Evolutionary conservation across 163 green algal species (phyloP).

Genomic region (Scenedesmus sp.): DNA sequence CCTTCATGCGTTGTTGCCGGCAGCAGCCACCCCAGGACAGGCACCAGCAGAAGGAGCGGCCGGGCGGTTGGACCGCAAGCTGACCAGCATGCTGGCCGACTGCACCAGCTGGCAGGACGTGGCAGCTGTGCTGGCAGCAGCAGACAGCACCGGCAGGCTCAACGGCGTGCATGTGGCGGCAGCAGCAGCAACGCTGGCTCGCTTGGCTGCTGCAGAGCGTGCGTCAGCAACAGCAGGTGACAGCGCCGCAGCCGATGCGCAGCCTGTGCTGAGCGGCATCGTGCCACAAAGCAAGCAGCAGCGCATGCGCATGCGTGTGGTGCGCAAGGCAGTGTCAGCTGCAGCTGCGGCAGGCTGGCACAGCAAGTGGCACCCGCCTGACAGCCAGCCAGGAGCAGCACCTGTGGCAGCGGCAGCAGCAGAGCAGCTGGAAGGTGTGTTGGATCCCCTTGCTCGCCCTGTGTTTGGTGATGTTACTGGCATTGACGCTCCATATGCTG

Average conservation of each 20-base stretch:
- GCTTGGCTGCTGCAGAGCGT: constrained; percentile 18
- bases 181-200: constrained; percentile 25
- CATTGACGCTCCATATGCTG: neutral
- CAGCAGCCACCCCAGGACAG: neutral
- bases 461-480: neutral
- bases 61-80: constrained; percentile 25
- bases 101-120: constrained; percentile 30
- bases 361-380: constrained; percentile 19
- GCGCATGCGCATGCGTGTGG: neutral
- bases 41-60: neutral
- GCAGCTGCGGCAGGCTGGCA: neutral
- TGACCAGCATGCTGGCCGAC: constrained; percentile 32
- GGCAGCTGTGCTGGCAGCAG: constrained; percentile 28
- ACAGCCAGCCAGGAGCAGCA: neutral
- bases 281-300: neutral
- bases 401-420: neutral
- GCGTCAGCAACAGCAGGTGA: constrained; percentile 10
- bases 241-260: neutral
- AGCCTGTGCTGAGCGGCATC: neutral
- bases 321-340: constrained; percentile 14
- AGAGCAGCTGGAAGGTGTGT: neutral
- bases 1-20: neutral
- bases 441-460: neutral
- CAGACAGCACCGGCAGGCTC: constrained; percentile 18
- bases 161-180: constrained; percentile 34